Base-by-base conservation (phyloP, 2,329 filamentous ascomycete genomes). In the Pseudocercospora cruenta region DNA sequence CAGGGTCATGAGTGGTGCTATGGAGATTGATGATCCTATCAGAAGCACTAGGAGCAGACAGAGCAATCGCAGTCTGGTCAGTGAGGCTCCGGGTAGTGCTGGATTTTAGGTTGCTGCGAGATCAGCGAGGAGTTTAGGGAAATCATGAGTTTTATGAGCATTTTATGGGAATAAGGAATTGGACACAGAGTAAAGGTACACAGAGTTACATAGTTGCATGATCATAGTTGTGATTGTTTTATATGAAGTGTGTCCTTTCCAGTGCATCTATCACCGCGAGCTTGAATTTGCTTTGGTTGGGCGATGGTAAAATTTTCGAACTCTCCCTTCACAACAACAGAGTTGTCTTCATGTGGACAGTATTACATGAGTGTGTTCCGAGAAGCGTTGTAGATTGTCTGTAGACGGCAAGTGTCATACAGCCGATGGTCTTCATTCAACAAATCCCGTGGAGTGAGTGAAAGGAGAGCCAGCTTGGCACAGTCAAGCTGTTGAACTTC, bases 1-100 rank as follows among this genome's bases (percentile, higher is more conserved):
- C 3, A 77, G 82, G 31, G 81, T 84, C 7, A 74, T 83, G 76
- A 83, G 81, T 70, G 82, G 82, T 1, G 82, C 82, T 8, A 83
- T 84, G 82, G 81, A 82, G 62, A 81, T 84, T 63, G 75, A 78
- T 62, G 73, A 75, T 57, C 74, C 74, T 19, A 72, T 75, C 19
- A 68, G 72, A 59, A 71, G 72, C 60, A 43, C 55, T 14, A 53
- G 68, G n/a, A 65, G 62, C 60, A 62, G 69, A 60, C 65, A 66
- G 62, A 72, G 70, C 60, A 67, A 58, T 51, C 69, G 71, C 59
- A 78, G 76, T 67, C 62, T 78, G 70, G 65, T 77, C 4, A 77
- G 75, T 63, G 70, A 71, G 49, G 69, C 62, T 19, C 67, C 63
- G 3, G 71, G 70, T 16, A 70, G 71, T 64, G 66, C 67, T 60